These are phyloP conservation scores for Rhizophagus prolifer DNA, from an alignment of 192 early-diverging fungal genomes.

Conservation along the genomic window DNA sequence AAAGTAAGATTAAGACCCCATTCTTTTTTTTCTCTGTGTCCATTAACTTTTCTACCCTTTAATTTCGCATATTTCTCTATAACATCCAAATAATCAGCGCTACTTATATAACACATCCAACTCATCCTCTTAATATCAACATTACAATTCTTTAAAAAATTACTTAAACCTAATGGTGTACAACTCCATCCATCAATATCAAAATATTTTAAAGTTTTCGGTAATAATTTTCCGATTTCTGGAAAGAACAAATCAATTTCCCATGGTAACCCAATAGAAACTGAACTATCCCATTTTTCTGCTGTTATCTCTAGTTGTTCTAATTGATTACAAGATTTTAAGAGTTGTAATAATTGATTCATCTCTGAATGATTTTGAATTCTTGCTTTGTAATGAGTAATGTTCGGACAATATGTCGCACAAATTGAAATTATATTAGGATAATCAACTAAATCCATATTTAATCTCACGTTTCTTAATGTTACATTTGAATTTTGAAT, in stretches of 20 bases:
- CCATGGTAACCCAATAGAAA: not conserved
- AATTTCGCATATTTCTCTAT: not conserved
- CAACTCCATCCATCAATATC: not conserved
- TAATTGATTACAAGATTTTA: not conserved
- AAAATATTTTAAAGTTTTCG: not conserved
- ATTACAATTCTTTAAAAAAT: not conserved
- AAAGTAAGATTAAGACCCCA: not conserved
- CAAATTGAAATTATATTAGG: not conserved
- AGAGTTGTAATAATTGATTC: not conserved
- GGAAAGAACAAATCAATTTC: not conserved
- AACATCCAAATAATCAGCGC: not conserved
- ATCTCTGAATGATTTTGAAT: not conserved
- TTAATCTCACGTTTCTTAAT: not conserved
- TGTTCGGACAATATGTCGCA: not conserved
- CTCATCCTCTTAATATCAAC: not conserved
- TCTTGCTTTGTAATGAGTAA: not conserved
- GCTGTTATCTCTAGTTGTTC: not conserved
- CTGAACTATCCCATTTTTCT: not conserved
- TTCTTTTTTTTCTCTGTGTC: not conserved
- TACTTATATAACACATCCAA: not conserved
- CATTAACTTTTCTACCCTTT: not conserved
- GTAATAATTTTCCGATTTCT: not conserved
- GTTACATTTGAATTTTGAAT: not conserved
- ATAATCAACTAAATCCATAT: conserved; percentile 8
- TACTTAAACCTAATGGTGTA: not conserved